phyloP scores from a whole-genome alignment of 495 filamentous ascomycete species.

The Xylaria bambusicola region DNA sequence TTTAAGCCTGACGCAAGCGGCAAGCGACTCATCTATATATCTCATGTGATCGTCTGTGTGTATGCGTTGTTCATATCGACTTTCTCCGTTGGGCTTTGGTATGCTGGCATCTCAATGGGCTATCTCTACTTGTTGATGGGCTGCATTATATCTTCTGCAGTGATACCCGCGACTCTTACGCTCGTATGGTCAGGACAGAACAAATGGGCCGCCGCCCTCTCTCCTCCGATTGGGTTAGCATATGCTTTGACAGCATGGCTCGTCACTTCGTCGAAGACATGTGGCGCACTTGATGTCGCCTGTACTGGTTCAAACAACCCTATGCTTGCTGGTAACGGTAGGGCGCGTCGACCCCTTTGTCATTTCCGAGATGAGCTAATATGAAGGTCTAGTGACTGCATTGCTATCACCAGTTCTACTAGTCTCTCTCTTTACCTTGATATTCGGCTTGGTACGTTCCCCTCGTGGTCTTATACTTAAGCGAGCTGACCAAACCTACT shows the following conservation, averaged over 20 bases:
- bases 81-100: slow-evolving; percentile 81
- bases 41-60: slow-evolving; percentile 70
- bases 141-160: slow-evolving; percentile 83
- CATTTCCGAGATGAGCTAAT: background rate
- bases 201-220: slow-evolving; percentile 72
- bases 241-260: slow-evolving; percentile 86
- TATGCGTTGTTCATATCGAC: slow-evolving; percentile 84
- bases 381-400: slow-evolving; percentile 50
- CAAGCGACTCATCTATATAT: slow-evolving; percentile 81
- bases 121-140: slow-evolving; percentile 84
- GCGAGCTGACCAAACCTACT: background rate
- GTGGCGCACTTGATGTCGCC: slow-evolving; percentile 68
- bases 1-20: slow-evolving; percentile 67
- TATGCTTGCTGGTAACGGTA: slow-evolving; percentile 80
- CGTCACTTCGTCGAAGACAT: slow-evolving; percentile 80
- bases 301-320: slow-evolving; percentile 83
- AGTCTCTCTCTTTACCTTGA: slow-evolving; percentile 73
- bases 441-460: slow-evolving; percentile 9
- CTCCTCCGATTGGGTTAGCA: slow-evolving; percentile 74
- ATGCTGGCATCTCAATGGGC: slow-evolving; percentile 57
- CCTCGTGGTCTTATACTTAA: background rate
- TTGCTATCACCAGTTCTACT: slow-evolving; percentile 79
- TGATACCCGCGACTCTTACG: slow-evolving; percentile 79
- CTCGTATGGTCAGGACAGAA: slow-evolving; percentile 85
- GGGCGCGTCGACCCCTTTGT: slow-evolving; percentile 1